A percentile compares a stretch with the other conserved stretches of the same genome.
These are phyloP conservation scores for Xylariales sp. DNA, from an alignment of 2,329 filamentous ascomycete genomes.

Conservation along the genomic window DNA sequence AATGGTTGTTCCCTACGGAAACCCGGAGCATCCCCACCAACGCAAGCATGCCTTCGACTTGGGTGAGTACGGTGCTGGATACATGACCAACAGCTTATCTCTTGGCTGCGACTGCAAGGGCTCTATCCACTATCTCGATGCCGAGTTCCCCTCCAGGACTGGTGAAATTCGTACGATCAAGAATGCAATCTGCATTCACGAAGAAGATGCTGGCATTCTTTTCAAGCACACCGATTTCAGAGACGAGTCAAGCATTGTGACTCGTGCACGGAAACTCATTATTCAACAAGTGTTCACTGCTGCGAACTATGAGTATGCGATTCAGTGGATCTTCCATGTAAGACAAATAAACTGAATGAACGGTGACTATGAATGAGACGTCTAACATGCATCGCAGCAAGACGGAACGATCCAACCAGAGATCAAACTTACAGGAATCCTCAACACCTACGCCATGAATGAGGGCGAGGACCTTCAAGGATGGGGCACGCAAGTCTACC, in stretches of 20 bases:
- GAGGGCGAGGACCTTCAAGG: constrained; percentile 76
- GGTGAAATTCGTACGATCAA: constrained; percentile 78
- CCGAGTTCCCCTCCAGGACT: constrained; percentile 72
- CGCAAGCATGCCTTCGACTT: constrained; percentile 79
- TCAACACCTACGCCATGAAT: constrained; percentile 85
- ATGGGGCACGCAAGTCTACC: constrained; percentile 90
- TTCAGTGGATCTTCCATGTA: constrained; percentile 80
- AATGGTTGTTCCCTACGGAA: constrained; percentile 90
- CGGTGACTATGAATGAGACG: not conserved
- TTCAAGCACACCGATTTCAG: constrained; percentile 96
- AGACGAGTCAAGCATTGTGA: constrained; percentile 82
- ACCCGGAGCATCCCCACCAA: constrained; percentile 75
- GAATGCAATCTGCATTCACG: constrained; percentile 93
- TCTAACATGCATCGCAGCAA: constrained; percentile 39
- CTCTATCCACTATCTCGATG: constrained; percentile 86
- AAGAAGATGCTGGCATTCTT: constrained; percentile 85
- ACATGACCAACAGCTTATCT: constrained; percentile 75
- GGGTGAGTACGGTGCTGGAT: constrained; percentile 75
- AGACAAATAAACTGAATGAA: constrained; percentile 10
- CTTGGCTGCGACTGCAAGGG: constrained; percentile 86
- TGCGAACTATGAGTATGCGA: constrained; percentile 86
- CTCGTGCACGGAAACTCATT: constrained; percentile 78
- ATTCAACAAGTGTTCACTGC: constrained; percentile 92
- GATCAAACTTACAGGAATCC: constrained; percentile 84
- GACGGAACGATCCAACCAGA: constrained; percentile 90